phyloP scores from a whole-genome alignment of 768 basidiomycete genomes.

The Calvatia gigantea region DNA sequence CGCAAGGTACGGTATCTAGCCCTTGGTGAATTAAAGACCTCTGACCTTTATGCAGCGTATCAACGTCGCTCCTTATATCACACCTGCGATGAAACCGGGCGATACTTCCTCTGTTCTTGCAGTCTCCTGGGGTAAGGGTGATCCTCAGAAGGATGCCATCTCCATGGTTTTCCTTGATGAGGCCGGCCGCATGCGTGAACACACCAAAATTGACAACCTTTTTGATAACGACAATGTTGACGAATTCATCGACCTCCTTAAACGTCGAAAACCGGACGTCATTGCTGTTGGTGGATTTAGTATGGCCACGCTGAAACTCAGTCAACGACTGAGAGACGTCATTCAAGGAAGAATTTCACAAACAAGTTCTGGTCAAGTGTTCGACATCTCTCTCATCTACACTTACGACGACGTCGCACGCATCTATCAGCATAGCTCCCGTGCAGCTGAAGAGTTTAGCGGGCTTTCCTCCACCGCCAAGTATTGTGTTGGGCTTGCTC shows the following conservation, averaged over 20 bases:
- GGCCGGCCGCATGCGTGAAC: constrained; percentile 87
- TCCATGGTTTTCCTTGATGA: constrained; percentile 83
- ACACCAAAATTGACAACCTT: constrained; percentile 86
- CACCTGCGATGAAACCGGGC: constrained; percentile 61
- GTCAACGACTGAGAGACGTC: constrained; percentile 60
- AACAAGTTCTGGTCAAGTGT: constrained; percentile 29
- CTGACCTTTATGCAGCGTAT: constrained; percentile 54
- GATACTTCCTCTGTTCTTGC: constrained; percentile 82
- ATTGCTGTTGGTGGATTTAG: constrained; percentile 88
- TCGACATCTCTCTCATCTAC: constrained; percentile 75
- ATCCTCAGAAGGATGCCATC: constrained; percentile 88
- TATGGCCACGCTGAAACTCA: constrained; percentile 72
- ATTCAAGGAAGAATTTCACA: constrained; percentile 24
- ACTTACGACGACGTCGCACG: constrained; percentile 90
- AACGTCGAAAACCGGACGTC: constrained; percentile 81
- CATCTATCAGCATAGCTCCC: constrained; percentile 87
- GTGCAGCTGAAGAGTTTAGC: constrained; percentile 82
- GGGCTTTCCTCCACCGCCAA: constrained; percentile 73
- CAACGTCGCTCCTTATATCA: constrained; percentile 74
- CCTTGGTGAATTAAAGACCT: neutral
- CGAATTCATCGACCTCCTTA: constrained; percentile 80
- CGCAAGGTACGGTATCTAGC: constrained; percentile 53
- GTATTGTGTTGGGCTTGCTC: constrained; percentile 92
- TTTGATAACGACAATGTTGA: constrained; percentile 62
- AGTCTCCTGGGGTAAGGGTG: constrained; percentile 93